Evolutionary conservation across 2,329 filamentous ascomycete genomes (phyloP), one percentile per base, ranked within the genome.

Genomic region (Diatrype stigma): DNA sequence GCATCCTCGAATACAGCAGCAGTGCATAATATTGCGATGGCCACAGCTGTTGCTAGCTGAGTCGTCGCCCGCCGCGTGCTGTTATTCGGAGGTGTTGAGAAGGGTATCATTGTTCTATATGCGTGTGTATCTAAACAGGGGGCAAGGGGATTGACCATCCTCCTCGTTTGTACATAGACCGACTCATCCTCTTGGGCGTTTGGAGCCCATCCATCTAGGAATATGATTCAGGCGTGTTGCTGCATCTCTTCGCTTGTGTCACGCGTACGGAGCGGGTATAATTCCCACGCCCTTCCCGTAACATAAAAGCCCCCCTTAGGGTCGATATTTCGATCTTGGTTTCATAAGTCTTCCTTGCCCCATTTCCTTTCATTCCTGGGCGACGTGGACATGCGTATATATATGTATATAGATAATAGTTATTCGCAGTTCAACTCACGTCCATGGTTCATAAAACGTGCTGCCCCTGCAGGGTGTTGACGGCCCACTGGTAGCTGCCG

Each of bases 401-500:
- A n/a, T n/a, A n/a, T n/a, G n/a, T n/a, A n/a, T n/a, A n/a, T n/a
- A n/a, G n/a, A n/a, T n/a, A n/a, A n/a, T n/a, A n/a, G n/a, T n/a
- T n/a, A n/a, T n/a, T n/a, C n/a, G n/a, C n/a, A n/a, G n/a, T n/a
- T n/a, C n/a, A n/a, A n/a, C n/a, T n/a, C n/a, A n/a, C n/a, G n/a
- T n/a, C n/a, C n/a, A n/a, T n/a, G n/a, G n/a, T n/a, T n/a, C n/a
- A n/a, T n/a, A n/a, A n/a, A 45, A 47, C 42, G 42, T 56, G n/a
- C 12, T 55, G 61, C 8, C 57, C 73, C 49, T 81, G 78, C 60
- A 95, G 69, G 30, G 83, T 74, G 73, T 96, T 96, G 61, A 86
- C 87, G 21, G 85, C 87, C 83, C 86, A 94, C 69, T 96, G 90
- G 69, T 96, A 96, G 62, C 88, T 93, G 1, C 93, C 94, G 64